Evolutionary conservation across 2,329 filamentous ascomycete genomes (phyloP), one percentile per base, ranked within the genome.

Genomic region (Colletotrichum siamense): DNA sequence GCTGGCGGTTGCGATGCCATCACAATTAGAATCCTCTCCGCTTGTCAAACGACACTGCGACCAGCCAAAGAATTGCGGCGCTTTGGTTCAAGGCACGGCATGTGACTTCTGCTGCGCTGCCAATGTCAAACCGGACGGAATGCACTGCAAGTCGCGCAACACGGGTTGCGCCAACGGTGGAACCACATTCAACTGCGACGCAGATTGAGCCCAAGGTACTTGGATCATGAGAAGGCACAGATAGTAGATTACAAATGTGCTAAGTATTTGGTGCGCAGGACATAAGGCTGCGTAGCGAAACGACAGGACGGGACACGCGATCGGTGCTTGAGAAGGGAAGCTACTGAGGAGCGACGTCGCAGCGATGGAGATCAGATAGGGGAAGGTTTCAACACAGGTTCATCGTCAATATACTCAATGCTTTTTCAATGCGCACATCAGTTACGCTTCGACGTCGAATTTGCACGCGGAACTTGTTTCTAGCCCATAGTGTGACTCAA

Each of bases 41-140:
- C 73, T 75, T 18, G 39, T 75, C 30, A 75, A 76, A 6, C 72
- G 77, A 52, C 70, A 76, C 15, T 77, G 77, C 30, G 76, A 79
- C 32, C 78, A 81, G 34, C 70, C 76, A 61, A 76, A 72, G 13
- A 75, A 78, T 16, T 77, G 78, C 1, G 78, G 71, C 1, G 70
- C 70, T 10, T 71, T 76, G 1, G 26, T 75, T 0, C 73, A 75
- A 30, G 69, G 62, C 18, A 75, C 73, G 0, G 39, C 34, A 9
- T 75, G 73, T 30, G 62, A 75, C 22, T 75, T 72, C 12, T 75
- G 73, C 24, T 75, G 73, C 34, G 69, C 69, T 18, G 69, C 70
- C 13, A 57, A 75, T 15, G 62, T 72, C 13, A 72, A 75, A 8
- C 69, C 73, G 15, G 63, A 67, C 2, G 61, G 62, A 34, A 22